phyloP scores from a whole-genome alignment of 768 basidiomycete genomes.

The Leccinum fibrillosum region DNA sequence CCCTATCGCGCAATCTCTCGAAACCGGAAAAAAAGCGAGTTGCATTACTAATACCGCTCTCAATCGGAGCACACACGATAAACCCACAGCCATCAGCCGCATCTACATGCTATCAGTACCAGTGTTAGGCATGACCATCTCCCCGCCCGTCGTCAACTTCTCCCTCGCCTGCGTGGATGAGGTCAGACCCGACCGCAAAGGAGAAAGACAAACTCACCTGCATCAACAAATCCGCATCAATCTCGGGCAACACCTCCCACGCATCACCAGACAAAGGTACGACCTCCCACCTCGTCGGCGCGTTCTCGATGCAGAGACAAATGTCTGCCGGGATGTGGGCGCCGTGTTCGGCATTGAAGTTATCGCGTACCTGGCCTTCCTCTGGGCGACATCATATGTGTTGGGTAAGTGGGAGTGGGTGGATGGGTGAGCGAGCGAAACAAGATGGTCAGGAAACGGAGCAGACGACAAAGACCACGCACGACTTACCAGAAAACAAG shows the following conservation, averaged over 20 bases:
- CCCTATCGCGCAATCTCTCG: not conserved
- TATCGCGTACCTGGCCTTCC: conserved; percentile 59
- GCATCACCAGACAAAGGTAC: conserved; percentile 53
- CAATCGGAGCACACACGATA: not conserved
- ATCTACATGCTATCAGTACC: conserved; percentile 27
- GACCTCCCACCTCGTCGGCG: conserved; percentile 72
- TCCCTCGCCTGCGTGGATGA: conserved; percentile 35
- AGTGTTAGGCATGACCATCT: conserved; percentile 12
- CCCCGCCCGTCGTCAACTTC: conserved; percentile 16
- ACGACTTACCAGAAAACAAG: conserved; percentile 59
- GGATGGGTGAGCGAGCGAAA: not conserved
- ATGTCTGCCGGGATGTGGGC: conserved; percentile 74
- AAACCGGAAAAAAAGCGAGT: not conserved
- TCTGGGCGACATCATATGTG: conserved; percentile 38
- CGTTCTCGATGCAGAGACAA: conserved; percentile 71
- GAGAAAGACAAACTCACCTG: conserved; percentile 41
- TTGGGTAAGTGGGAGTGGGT: not conserved
- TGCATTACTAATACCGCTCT: not conserved
- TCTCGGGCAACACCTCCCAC: conserved; percentile 58
- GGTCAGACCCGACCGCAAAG: not conserved
- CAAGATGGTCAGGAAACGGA: not conserved
- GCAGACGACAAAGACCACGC: not conserved
- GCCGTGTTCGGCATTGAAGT: conserved; percentile 73
- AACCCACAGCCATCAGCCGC: not conserved
- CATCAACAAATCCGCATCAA: conserved; percentile 55